phyloP scores from a whole-genome alignment of 176 grass and related monocot genomes.

The Musa acuminata region DNA sequence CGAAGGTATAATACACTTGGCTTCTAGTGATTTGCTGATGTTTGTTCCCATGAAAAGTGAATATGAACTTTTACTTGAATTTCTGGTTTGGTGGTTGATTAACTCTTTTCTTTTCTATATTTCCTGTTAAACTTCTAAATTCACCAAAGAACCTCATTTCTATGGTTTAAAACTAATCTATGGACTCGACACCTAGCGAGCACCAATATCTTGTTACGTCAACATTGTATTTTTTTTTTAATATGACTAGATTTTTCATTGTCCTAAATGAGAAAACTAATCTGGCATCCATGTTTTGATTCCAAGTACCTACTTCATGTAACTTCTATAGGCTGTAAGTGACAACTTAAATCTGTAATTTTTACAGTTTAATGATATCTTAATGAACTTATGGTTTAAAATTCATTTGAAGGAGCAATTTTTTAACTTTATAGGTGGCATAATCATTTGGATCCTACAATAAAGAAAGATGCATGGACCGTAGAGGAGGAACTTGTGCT shows the following conservation, averaged over 20 bases:
- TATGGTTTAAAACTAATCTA: too few relatives aligned
- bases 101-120: too few relatives aligned
- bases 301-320: not conserved
- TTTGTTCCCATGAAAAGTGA: not conserved
- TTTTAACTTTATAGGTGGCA: conserved; percentile 55
- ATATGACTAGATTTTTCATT: not conserved
- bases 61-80: not conserved
- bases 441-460: conserved; percentile 96
- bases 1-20: too few relatives aligned
- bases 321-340: not conserved
- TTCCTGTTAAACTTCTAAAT: too few relatives aligned
- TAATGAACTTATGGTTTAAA: not conserved
- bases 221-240: not conserved
- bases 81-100: too few relatives aligned
- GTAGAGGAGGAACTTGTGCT: conserved; percentile 63
- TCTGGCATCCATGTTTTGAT: not conserved
- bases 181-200: not conserved
- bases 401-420: not conserved
- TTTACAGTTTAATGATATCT: not conserved
- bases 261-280: not conserved
- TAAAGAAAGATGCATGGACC: conserved; percentile 96
- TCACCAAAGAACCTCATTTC: too few relatives aligned
- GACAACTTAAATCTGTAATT: not conserved
- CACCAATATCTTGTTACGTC: not conserved
- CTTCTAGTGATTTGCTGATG: too few relatives aligned